Base-by-base conservation (phyloP, 2,329 filamentous ascomycete species). In the Boeremia exigua region DNA sequence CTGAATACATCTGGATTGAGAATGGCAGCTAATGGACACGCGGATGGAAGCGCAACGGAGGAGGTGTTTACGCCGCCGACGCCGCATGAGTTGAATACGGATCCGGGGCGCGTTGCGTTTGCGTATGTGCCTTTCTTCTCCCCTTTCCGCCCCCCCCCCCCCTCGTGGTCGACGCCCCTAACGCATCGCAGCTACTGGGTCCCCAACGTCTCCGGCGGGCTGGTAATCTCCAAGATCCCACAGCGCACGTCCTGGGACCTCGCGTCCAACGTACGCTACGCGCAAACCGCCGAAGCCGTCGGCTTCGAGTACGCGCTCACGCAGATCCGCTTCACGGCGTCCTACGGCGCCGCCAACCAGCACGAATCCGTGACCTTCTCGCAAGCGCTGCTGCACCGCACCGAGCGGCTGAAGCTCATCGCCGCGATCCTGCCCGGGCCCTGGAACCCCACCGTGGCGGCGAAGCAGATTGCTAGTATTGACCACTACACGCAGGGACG, bases 381-480 rank as follows among this genome's bases (percentile, higher is more conserved):
- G 9, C 81, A 83, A 60, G 80, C 81, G 1, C 68, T 83, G 4
- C 70, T 83, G 2, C 76, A 79, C 51, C 70, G 70, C 29, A 83
- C 81, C 2, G 74, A 79, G 55, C 78, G 77, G 25, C 70, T 84
- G 44, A 82, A 81, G 58, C 67, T 84, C 27, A 83, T 84, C 52
- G 80, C 80, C 3, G 81, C 81, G 0, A 70, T 84, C 6, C 75
- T 84, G 0, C 81, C 81, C 1, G 62, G 63, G 0, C 59, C 60
- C 1, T 63, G 60, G 57, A 65, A 62, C n/a, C 63, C 82, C 4
- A 79, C 80, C 0, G 72, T 83, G 0, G 81, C 79, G 11, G 81
- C 81, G 11, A 84, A 84, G 68, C 80, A 82, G 62, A 80, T 83
- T 50, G 81, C 81, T 2, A 80, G 77, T 45, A 83, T 84, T 47